Percentiles rank a stretch among this genome's conserved stretches.
Evolutionary conservation across 495 filamentous ascomycete species (phyloP).

Genomic region (Penicillium simplicissimum): DNA sequence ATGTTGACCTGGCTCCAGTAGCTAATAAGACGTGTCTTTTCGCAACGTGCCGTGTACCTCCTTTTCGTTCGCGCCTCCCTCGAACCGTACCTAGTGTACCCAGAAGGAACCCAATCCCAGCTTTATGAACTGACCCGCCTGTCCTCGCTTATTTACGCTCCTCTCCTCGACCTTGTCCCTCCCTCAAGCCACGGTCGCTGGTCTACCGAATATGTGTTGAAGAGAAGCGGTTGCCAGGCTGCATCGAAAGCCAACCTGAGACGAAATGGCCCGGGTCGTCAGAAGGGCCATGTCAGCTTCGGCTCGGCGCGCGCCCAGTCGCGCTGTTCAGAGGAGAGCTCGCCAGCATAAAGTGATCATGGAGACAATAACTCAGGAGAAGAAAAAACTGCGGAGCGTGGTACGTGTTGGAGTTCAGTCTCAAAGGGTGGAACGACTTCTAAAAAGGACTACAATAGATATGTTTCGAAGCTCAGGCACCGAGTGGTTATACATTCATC

Average conservation of each 20-base stretch:
- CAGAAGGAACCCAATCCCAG: not conserved
- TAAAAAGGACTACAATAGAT: conserved; percentile 41
- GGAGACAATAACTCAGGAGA: conserved; percentile 58
- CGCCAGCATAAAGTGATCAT: conserved; percentile 60
- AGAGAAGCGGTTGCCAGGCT: conserved; percentile 14
- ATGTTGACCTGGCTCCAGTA: conserved; percentile 5
- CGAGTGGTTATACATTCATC: conserved; percentile 80
- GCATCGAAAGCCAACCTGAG: conserved; percentile 22
- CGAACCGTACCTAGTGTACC: not conserved
- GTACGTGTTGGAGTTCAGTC: conserved; percentile 42
- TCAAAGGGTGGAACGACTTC: conserved; percentile 9
- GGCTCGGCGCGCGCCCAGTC: conserved; percentile 36
- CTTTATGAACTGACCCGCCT: conserved; percentile 16
- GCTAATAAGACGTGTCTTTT: conserved; percentile 3
- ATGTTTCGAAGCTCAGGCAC: conserved; percentile 55
- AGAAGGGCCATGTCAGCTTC: conserved; percentile 36
- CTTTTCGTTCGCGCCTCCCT: not conserved
- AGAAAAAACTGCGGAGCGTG: conserved; percentile 58
- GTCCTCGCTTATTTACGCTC: not conserved
- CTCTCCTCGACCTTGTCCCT: conserved; percentile 1
- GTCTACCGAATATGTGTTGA: conserved; percentile 15
- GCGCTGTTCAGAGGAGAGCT: conserved; percentile 34
- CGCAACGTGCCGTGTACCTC: not conserved
- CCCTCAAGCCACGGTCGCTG: not conserved
- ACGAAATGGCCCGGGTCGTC: conserved; percentile 42